phyloP scores from a whole-genome alignment of 192 early-diverging fungal species.

The Dissophora ornata region DNA sequence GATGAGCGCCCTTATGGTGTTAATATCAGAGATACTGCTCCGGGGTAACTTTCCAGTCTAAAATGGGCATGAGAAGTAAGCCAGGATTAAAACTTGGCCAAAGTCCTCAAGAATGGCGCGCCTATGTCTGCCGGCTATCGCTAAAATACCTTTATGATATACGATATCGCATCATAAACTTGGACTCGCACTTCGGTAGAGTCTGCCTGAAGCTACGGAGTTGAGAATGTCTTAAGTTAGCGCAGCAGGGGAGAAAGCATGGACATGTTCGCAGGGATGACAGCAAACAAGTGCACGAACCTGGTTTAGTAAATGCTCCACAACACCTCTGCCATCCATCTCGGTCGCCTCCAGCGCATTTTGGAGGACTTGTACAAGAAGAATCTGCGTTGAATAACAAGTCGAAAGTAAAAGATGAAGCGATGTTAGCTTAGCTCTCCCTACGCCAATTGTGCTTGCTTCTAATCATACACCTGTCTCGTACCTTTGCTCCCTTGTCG shows the following conservation, averaged over 20 bases:
- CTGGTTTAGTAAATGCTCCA: conserved; percentile 51
- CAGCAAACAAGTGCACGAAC: too few species aligned
- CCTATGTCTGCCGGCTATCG: too few species aligned
- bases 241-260: too few species aligned
- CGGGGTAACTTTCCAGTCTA: conserved; percentile 33
- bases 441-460: too few species aligned
- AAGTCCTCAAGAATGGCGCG: too few species aligned
- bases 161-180: conserved; percentile 46
- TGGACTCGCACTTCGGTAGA: conserved; percentile 53
- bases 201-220: conserved; percentile 44
- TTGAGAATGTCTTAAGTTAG: background rate
- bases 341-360: conserved; percentile 20
- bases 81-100: too few species aligned
- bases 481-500: conserved; percentile 7
- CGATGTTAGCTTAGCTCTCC: too few species aligned
- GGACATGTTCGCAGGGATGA: too few species aligned
- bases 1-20: conserved; percentile 46
- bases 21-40: conserved; percentile 24
- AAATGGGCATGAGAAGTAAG: too few species aligned
- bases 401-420: background rate
- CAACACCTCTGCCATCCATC: conserved; percentile 26
- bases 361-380: conserved; percentile 40
- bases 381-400: conserved; percentile 13
- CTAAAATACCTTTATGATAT: conserved; percentile 36
- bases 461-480: background rate